Evolutionary conservation across 73 alveolate species (phyloP), one percentile per base, ranked within the genome.

Genomic region (Blepharisma stoltei): DNA sequence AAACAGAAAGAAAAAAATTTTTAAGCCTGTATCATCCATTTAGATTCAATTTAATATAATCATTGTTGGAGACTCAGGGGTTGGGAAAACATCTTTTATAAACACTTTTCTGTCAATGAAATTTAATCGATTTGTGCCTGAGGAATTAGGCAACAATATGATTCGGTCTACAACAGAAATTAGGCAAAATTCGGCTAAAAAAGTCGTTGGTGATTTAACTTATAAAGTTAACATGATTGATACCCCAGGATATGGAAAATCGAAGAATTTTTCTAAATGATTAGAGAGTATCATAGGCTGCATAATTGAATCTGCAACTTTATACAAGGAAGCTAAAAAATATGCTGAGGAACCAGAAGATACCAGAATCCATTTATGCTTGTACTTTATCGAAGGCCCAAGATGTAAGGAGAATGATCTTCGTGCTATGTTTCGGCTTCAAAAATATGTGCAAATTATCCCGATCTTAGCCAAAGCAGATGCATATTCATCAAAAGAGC

Each of bases 401-500:
- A 0, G 73, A 25, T 60, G 73, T 60, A 60, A 60, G 46, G 73
- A 60, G 0, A 60, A 14, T 60, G 73, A 60, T 25, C 23, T 60
- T 8, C 18, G 18, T 14, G 14, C 23, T n/a, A 60, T 60, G 73
- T 60, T 1, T 60, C 14, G 11, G 18, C 23, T 60, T n/a, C 73
- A 60, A 25, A 60, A 60, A 25, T 14, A 18, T 25, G 46, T 60
- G 2, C 14, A 38, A 8, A 14, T 60, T 2, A 60, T 60, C 2
- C 73, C 73, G 23, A 25, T 60, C 14, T 38, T 60, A 18, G 73
- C 73, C 0, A 60, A 60, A 60, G 73, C 73, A 18, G 73, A 60
- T 60, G 14, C 45, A 9, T 60, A 18, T 60, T 1, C 73, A 14
- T 9, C 14, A 25, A 60, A 60, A 8, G 73, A 32, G 41, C 41